Evolutionary conservation across 345 rosid species (phyloP), one percentile per base, ranked within the genome.

Genomic region (Eucalyptus shirleyi): DNA sequence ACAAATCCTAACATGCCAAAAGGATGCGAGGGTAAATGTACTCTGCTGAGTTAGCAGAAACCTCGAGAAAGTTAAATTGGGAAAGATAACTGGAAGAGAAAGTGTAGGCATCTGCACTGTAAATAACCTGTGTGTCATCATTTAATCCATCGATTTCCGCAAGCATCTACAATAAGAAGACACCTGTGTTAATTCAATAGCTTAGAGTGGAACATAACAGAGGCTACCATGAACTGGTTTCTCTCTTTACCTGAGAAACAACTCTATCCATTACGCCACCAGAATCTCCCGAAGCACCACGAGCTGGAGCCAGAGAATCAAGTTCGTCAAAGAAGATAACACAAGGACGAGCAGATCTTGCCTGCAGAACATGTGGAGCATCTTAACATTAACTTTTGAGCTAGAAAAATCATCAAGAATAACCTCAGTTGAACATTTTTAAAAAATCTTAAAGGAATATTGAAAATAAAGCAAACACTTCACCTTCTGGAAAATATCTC

Each of bases 211-310:
- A 32, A 86, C 40, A 40, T 19, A 50, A 34, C 14, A 51, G 55
- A 51, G 24, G 42, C 65, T 30, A 51, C 12, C 87, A 19, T 37
- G 47, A 77, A 77, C 28, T 11, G 85, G 47, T 77, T 77, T 77
- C 85, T 89, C 18, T 94, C 89, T 72, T 93, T 44, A 95, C 98
- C 96, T 96, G 99, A 90, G 99, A 98, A 91, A 98, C 99, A 86
- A 98, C 99, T 93, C 98, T 92, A 87, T 98, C 99, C 99, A 97
- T 98, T 50, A 98, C 99, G 89, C 99, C 99, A 80, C 99, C 99
- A 32, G 99, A 98, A 93, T 98, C 99, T 89, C 99, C 99, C 32
- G 98, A 94, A 90, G 99, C 99, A 89, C 99, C 99, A 47, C 99
- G 94, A 89, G 99, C 99, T 62, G 99, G 99, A 94, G 99, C 99